Evolutionary conservation across 495 filamentous ascomycete species (phyloP), one percentile per base, ranked within the genome.

Genomic region (Aspergillus bertholletiae): DNA sequence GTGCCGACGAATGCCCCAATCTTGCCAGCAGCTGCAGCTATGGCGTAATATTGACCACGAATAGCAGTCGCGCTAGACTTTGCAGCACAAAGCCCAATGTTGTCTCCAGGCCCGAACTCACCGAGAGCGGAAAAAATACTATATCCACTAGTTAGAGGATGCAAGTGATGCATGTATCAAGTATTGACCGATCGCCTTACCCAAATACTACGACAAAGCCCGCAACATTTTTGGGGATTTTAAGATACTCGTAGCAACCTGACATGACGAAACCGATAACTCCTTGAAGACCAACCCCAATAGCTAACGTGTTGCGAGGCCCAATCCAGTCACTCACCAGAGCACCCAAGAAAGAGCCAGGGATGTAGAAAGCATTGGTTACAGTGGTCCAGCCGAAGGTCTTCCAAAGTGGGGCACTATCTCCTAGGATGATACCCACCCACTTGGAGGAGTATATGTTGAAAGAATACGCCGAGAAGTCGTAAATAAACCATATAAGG

Each of bases 401-500:
- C 61, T 86, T 83, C 66, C 88, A 90, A 23, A 95, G 69, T 6
- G 86, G 78, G 3, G 81, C 75, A 11, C 55, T 51, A 7, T 65
- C 54, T 4, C 77, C 80, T 15, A 86, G 76, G 50, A 96, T 86
- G 58, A 87, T 85, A 17, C 65, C 54, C 17, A 96, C 63, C 72
- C 89, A 91, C 7, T 80, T 73, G 8, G 84, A 83, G 0, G 86
- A 88, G 69, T 91, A 94, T 58, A 92, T 88, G 50, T 81, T 74
- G 72, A 94, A 94, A 12, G 85, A 84, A 66, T 94, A 96, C 20
- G 84, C 70, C 0, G 83, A 87, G 61, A 93, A 93, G 73, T 96
- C 88, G 65, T 96, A 96, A 60, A 95, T 80, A 70, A 95, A 96
- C 92, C 92, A 97, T 67, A 97, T 91, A 22, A 88, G 55, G 51